Percentiles rank a stretch among this genome's conserved stretches.
Conservation (phyloP, 2,329 filamentous ascomycete species). For the Aphanoascus verrucosus region DNA sequence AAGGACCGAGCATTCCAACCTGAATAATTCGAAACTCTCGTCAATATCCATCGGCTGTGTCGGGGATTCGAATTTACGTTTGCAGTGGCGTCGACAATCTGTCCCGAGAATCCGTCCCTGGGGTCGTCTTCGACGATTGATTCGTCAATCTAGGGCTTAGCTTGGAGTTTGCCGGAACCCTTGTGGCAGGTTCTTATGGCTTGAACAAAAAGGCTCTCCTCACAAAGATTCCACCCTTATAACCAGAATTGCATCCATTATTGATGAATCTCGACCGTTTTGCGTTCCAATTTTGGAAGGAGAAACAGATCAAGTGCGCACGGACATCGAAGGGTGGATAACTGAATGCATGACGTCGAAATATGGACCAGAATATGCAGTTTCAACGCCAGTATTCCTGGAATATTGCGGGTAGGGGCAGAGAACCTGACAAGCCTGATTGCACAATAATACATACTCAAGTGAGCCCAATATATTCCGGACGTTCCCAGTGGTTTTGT, state of each 20-base stretch:
- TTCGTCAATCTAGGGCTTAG: background rate
- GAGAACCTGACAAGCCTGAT: background rate
- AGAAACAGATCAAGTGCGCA: background rate
- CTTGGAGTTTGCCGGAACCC: background rate
- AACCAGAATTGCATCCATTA: background rate
- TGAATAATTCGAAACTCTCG: background rate
- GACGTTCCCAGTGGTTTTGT: background rate
- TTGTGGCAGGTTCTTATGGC: background rate
- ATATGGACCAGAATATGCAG: conserved; percentile 5
- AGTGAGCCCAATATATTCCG: background rate
- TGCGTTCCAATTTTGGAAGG: background rate
- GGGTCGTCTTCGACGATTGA: background rate
- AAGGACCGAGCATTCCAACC: background rate
- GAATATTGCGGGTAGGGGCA: background rate
- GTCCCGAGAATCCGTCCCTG: conserved; percentile 1
- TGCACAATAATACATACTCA: too few species aligned
- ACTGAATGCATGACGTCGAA: background rate
- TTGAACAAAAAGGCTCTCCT: background rate
- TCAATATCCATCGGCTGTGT: conserved; percentile 4
- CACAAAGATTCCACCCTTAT: background rate
- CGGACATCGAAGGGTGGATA: conserved; percentile 3
- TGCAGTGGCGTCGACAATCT: conserved; percentile 6
- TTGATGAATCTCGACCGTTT: background rate
- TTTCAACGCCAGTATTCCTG: background rate
- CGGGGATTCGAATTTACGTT: conserved; percentile 7